Conservation (phyloP, 805 yeast genomes). For the Kluyveromyces aestuarii region DNA sequence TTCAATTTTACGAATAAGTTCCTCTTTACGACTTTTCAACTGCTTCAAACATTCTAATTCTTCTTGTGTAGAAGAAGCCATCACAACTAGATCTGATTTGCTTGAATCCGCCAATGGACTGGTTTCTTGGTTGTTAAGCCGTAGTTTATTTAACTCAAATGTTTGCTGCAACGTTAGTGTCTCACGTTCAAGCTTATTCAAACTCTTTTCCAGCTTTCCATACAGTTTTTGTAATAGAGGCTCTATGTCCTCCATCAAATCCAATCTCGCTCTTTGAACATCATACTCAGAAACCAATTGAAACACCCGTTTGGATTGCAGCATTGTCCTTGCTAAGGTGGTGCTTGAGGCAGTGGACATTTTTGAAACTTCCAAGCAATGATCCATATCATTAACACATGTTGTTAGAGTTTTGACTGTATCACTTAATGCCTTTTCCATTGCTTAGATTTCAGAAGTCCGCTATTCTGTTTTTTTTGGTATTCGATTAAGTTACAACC, state of each 20-base stretch:
- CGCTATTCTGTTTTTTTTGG: too few relatives aligned
- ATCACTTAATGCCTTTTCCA: constrained; percentile 19
- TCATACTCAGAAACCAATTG: constrained; percentile 27
- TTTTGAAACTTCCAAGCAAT: constrained; percentile 14
- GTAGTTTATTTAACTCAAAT: constrained; percentile 20
- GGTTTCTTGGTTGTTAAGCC: constrained; percentile 12
- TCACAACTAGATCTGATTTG: constrained; percentile 21
- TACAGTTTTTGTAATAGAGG: constrained; percentile 21
- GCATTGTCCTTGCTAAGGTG: constrained; percentile 15
- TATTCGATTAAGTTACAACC: too few relatives aligned
- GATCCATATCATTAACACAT: constrained; percentile 13
- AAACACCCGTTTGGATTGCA: constrained; percentile 21
- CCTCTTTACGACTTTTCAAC: constrained; percentile 17
- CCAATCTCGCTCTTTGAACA: constrained; percentile 25
- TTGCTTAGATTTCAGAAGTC: constrained; percentile 1
- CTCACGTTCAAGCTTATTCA: constrained; percentile 20
- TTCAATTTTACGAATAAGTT: constrained; percentile 11
- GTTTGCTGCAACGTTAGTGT: constrained; percentile 22
- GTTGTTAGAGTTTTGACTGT: constrained; percentile 17
- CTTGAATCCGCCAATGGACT: constrained; percentile 5
- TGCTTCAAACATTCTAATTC: constrained; percentile 21
- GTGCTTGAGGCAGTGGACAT: constrained; percentile 14
- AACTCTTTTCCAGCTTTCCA: constrained; percentile 20
- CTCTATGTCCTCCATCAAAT: constrained; percentile 25
- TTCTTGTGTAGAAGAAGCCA: constrained; percentile 26